Conservation (phyloP, 2,329 filamentous ascomycete species). For the Aaosphaeria arxii region DNA sequence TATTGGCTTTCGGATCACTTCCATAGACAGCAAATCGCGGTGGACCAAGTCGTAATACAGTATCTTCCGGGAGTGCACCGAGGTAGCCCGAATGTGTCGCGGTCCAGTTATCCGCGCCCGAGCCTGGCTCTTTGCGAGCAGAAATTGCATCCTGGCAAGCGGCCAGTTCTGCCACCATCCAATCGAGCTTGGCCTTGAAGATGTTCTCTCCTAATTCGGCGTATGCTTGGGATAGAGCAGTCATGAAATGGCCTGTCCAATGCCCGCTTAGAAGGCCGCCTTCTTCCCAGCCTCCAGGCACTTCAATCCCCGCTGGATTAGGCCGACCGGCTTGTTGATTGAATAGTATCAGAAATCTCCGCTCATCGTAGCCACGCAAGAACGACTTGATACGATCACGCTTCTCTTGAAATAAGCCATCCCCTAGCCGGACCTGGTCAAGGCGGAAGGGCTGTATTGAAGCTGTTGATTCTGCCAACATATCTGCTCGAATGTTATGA, state of each 20-base stretch:
- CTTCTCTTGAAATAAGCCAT: slow-evolving; percentile 11
- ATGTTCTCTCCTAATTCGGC: slow-evolving; percentile 6
- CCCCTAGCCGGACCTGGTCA: slow-evolving; percentile 11
- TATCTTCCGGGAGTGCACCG: slow-evolving; percentile 11
- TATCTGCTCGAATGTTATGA: neutral
- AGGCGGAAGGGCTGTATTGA: slow-evolving; percentile 12
- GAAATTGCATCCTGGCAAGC: slow-evolving; percentile 9
- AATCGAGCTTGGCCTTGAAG: slow-evolving; percentile 11
- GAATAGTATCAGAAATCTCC: slow-evolving; percentile 12
- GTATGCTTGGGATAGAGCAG: slow-evolving; percentile 11
- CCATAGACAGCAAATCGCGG: slow-evolving; percentile 12
- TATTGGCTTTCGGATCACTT: slow-evolving; percentile 6
- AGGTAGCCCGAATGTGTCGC: slow-evolving; percentile 10
- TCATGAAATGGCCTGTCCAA: slow-evolving; percentile 12
- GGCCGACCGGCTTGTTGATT: slow-evolving; percentile 12
- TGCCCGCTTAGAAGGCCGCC: slow-evolving; percentile 11
- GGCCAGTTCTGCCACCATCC: slow-evolving; percentile 11
- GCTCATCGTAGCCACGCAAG: slow-evolving; percentile 9
- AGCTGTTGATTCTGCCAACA: slow-evolving; percentile 7
- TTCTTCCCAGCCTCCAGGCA: slow-evolving; percentile 12
- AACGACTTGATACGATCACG: slow-evolving; percentile 10
- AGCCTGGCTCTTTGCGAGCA: slow-evolving; percentile 2
- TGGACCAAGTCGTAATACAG: slow-evolving; percentile 10
- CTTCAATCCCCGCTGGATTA: slow-evolving; percentile 7
- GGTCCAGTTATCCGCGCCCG: neutral